Evolutionary conservation across 2,329 filamentous ascomycete genomes (phyloP).

Genomic region (Herpotrichia juniperi): DNA sequence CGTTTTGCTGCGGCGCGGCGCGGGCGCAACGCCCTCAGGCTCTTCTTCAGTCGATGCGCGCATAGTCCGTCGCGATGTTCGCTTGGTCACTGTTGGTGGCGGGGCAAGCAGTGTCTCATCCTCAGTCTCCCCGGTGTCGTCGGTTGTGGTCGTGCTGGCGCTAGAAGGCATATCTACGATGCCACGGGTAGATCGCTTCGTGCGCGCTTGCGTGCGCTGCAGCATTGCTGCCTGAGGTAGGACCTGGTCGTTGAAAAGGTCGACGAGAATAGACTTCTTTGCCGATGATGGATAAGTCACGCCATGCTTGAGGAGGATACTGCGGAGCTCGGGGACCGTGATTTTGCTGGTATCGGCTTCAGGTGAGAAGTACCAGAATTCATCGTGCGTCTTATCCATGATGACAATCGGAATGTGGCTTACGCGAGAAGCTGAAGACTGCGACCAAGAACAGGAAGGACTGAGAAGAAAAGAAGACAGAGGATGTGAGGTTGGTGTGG

Average conservation of each 20-base stretch:
- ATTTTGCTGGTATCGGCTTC: slow-evolving; percentile 84
- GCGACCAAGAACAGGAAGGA: too few relatives aligned
- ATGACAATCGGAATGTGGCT: too few relatives aligned
- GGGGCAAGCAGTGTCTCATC: slow-evolving; percentile 49
- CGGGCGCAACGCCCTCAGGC: slow-evolving; percentile 14
- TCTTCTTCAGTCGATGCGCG: slow-evolving; percentile 50
- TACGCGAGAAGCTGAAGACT: too few relatives aligned
- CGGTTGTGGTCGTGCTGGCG: slow-evolving; percentile 63
- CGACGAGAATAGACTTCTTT: slow-evolving; percentile 88
- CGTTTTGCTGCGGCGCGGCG: slow-evolving; percentile 35
- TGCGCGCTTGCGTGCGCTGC: slow-evolving; percentile 74
- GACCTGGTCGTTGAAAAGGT: slow-evolving; percentile 80
- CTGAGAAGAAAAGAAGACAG: too few relatives aligned
- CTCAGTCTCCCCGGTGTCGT: slow-evolving; percentile 58
- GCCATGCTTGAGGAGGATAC: slow-evolving; percentile 88
- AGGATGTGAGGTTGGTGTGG: too few relatives aligned
- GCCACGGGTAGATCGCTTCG: slow-evolving; percentile 84
- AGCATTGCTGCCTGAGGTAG: slow-evolving; percentile 79
- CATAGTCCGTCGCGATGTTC: slow-evolving; percentile 44
- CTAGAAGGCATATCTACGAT: slow-evolving; percentile 73
- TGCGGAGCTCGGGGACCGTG: slow-evolving; percentile 86
- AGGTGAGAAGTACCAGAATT: slow-evolving; percentile 73
- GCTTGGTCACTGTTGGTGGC: slow-evolving; percentile 37
- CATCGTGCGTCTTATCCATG: too few relatives aligned
- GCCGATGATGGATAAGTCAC: slow-evolving; percentile 84